Evolutionary conservation across 148 eudicot genomes (phyloP).

Genomic region (Vaccinium macrocarpon): DNA sequence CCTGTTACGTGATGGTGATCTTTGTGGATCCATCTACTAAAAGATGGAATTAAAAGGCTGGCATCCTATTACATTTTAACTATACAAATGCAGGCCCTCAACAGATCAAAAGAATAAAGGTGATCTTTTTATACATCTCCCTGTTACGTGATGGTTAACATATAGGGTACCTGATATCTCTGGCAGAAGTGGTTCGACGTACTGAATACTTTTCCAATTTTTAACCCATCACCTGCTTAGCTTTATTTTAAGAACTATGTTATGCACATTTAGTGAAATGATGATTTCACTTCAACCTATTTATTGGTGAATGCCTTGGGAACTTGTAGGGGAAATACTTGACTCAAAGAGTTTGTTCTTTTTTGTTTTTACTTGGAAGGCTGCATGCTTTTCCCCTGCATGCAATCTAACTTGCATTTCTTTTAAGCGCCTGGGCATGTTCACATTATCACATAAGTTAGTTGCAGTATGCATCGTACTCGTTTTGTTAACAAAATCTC

Average conservation of each 20-base stretch:
- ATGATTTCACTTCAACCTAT: not conserved
- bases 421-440: not conserved
- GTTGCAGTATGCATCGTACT: not conserved
- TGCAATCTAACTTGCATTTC: not conserved
- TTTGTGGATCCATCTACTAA: slow-evolving; percentile 61
- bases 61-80: slow-evolving; percentile 88
- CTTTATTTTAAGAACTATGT: not conserved
- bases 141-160: not conserved
- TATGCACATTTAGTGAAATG: not conserved
- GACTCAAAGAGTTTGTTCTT: too few relatives aligned
- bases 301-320: not conserved
- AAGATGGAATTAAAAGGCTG: slow-evolving; percentile 70
- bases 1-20: slow-evolving; percentile 17
- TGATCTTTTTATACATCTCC: slow-evolving; percentile 14
- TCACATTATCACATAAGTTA: not conserved
- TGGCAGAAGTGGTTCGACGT: not conserved
- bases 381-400: not conserved
- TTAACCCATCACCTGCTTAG: not conserved
- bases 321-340: not conserved
- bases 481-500: not conserved
- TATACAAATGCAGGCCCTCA: slow-evolving; percentile 58
- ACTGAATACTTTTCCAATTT: not conserved
- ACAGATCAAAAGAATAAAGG: slow-evolving; percentile 69
- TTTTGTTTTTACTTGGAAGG: not conserved
- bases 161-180: not conserved